phyloP scores from a whole-genome alignment of 306 rosid species.

The Luffa aegyptiaca region DNA sequence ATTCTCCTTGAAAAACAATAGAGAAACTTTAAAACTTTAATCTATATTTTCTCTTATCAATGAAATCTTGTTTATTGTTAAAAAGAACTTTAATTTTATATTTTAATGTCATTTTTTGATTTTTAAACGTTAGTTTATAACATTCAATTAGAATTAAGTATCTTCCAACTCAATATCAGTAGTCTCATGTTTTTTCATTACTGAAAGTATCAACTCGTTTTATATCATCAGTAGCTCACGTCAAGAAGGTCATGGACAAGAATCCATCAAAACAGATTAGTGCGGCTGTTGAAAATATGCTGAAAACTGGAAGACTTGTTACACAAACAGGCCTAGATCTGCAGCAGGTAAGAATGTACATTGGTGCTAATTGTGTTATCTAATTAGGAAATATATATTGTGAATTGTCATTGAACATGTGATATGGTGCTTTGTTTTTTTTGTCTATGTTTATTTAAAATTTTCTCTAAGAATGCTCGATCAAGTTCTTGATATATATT shows the following conservation, averaged over 20 bases:
- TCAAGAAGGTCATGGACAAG: conserved; percentile 60
- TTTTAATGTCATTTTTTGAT: neutral
- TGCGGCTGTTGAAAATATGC: conserved; percentile 55
- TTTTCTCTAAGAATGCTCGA: neutral
- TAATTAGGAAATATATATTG: neutral
- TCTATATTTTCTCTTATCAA: neutral
- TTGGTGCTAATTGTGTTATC: neutral
- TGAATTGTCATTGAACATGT: neutral
- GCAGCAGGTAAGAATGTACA: conserved; percentile 58
- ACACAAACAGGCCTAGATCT: conserved; percentile 67
- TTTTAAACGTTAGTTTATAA: neutral
- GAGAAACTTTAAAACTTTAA: neutral
- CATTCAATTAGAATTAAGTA: neutral
- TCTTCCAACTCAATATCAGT: neutral
- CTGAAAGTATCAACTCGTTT: conserved; percentile 12
- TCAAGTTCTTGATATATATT: neutral
- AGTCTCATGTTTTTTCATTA: neutral
- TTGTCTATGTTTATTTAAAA: neutral
- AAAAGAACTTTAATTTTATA: neutral
- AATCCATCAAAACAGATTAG: conserved; percentile 37
- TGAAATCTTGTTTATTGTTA: neutral
- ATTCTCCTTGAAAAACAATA: neutral
- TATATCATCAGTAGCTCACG: conserved; percentile 31
- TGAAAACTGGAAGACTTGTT: conserved; percentile 64
- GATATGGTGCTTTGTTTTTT: neutral